phyloP scores from a whole-genome alignment of 1,284 basidiomycete genomes.

The Wallemia mellicola region DNA sequence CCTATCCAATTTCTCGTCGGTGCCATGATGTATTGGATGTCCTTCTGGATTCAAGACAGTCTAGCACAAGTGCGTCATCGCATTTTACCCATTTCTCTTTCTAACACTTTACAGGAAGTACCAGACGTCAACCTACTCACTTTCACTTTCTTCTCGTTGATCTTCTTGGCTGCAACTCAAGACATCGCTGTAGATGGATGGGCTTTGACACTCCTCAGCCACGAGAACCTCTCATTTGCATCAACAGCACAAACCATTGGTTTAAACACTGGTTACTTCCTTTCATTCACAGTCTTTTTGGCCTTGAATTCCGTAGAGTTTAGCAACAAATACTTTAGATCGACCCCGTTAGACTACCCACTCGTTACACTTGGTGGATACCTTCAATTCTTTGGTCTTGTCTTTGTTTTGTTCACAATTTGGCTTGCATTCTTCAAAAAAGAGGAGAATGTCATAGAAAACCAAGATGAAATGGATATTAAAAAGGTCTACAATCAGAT shows the following conservation, averaged over 20 bases:
- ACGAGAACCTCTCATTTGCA: conserved; percentile 82
- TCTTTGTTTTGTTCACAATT: conserved; percentile 52
- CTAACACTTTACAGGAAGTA: conserved; percentile 26
- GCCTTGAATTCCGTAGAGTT: conserved; percentile 89
- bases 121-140: conserved; percentile 59
- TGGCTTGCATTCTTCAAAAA: conserved; percentile 71
- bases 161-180: conserved; percentile 90
- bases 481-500: conserved; percentile 75
- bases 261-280: conserved; percentile 80
- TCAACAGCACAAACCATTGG: conserved; percentile 96
- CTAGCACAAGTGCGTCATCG: conserved; percentile 38
- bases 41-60: conserved; percentile 43
- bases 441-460: conserved; percentile 38
- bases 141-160: conserved; percentile 58
- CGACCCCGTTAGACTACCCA: conserved; percentile 33
- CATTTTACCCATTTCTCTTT: background rate
- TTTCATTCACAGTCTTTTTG: conserved; percentile 89
- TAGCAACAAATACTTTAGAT: conserved; percentile 38
- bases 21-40: conserved; percentile 59
- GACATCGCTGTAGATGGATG: conserved; percentile 98
- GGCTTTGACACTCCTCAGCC: conserved; percentile 84
- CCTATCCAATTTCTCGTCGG: conserved; percentile 86
- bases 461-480: conserved; percentile 64
- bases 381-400: conserved; percentile 53
- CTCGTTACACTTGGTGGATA: conserved; percentile 52